Evolutionary conservation across 441 rosid species (phyloP), one percentile per base, ranked within the genome.

Genomic region (Populus hybrid): DNA sequence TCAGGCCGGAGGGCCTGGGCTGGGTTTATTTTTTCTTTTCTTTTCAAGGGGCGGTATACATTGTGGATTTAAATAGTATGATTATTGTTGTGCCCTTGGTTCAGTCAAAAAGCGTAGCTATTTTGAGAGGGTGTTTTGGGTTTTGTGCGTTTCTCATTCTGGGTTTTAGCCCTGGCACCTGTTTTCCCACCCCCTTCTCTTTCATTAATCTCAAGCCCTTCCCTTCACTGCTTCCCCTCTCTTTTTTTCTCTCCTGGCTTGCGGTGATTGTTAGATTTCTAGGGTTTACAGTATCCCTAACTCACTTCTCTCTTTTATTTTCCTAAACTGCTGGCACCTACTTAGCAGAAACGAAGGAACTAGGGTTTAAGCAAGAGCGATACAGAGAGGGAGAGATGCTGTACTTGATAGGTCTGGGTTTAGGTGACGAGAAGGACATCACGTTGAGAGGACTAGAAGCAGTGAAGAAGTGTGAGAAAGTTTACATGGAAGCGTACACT

Each of bases 401-500:
- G 75, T 95, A 89, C 85, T 88, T 93, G 65, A 84, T 95, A 42
- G 97, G 98, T 2, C 85, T 95, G 34, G 99, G 99, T 67, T 83
- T 93, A 80, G 98, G 98, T 3, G 89, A 93, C 73, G 98, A 95
- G 82, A 93, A 81, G 30, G 98, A 95, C 79, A 88, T 95, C 40
- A 93, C 98, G 8, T 69, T 95, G 63, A 88, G 87, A 87, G 99
- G 99, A 36, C 80, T 93, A 21, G 98, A 95, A 24, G 97, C 97
- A 0, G 89, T 93, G 46, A 86, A 87, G 69, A 93, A 83, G 79
- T 95, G 92, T 69, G 93, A 89, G 78, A 91, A 90, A 77, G 88
- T 92, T 50, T 92, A 89, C 86, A 89, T 92, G 82, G 99, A 95
- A 88, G 97, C 96, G 71, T 95, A 95, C 83, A 95, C 99, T 75